Evolutionary conservation across 345 rosid genomes (phyloP).

Genomic region (Eucalyptus virginea): DNA sequence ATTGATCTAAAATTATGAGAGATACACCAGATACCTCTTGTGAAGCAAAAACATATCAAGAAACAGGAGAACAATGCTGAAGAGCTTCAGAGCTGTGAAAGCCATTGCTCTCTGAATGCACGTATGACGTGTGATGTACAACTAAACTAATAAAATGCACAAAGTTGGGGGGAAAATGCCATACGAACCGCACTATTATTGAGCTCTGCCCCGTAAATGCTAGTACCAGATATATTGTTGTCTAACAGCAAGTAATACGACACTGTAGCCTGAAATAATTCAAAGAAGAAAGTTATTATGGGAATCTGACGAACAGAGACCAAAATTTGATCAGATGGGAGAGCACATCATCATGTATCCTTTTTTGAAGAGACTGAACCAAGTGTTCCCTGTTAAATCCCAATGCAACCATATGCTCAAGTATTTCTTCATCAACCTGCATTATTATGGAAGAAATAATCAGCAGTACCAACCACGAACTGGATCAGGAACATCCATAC

Average conservation of each 20-base stretch:
- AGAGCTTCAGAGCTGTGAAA: background rate
- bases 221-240: constrained; percentile 66
- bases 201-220: constrained; percentile 70
- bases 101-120: background rate
- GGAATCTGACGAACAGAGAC: background rate
- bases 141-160: background rate
- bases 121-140: background rate
- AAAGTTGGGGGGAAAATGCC: background rate
- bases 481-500: background rate
- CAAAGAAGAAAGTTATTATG: background rate
- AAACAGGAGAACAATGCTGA: background rate
- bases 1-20: background rate
- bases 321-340: background rate
- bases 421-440: constrained; percentile 87
- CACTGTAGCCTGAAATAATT: constrained; percentile 74
- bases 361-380: constrained; percentile 68
- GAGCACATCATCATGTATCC: constrained; percentile 68
- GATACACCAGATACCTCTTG: background rate
- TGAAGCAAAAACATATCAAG: background rate
- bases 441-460: background rate
- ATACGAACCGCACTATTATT: constrained; percentile 54
- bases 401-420: constrained; percentile 61
- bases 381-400: constrained; percentile 69
- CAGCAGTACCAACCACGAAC: background rate
- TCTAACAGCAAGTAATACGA: constrained; percentile 81